Evolutionary conservation across 306 rosid genomes (phyloP), one percentile per base, ranked within the genome.

Genomic region (Coriaria nepalensis): DNA sequence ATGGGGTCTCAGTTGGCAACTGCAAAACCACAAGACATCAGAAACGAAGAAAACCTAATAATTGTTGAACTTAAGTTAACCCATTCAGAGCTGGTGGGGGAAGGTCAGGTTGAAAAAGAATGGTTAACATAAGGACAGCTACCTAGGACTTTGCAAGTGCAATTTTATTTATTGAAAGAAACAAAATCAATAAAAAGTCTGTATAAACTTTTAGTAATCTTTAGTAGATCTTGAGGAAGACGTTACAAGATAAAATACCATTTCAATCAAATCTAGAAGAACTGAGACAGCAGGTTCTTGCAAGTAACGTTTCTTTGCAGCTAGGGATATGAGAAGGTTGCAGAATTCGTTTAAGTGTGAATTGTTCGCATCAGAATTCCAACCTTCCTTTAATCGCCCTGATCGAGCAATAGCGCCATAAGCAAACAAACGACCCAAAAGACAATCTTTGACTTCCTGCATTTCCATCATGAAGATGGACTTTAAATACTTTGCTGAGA

Each of bases 371-470:
- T 81, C 79, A 50, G 72, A 55, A 52, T 13, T 45, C 83, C 68
- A 77, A 68, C 85, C 94, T 12, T 51, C 60, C 13, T 50, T 51
- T 39, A 90, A 77, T 62, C 94, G 85, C 63, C 87, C 92, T 7
- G 94, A 90, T 50, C 82, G 71, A 42, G 75, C 87, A 65, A 90
- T 57, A 48, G 98, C 94, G 45, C 98, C 87, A 73, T 85, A 90
- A 14, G 95, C 87, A 71, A 90, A 90, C 64, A 85, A 63, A 47
- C 93, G 87, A 14, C 98, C 98, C 69, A 85, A 65, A 56, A 81
- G 78, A 65, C 84, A 83, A 69, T 90, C 98, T 52, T 73, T 84
- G 14, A 71, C 87, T 68, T 90, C 98, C 98, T 90, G 60, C 69
- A 85, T 60, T 53, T 47, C 54, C 46, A 20, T 41, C n/a, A 33